These are phyloP conservation scores for Besnoitia besnoiti DNA, from an alignment of 169 alveolate genomes.

Conservation along the genomic window DNA sequence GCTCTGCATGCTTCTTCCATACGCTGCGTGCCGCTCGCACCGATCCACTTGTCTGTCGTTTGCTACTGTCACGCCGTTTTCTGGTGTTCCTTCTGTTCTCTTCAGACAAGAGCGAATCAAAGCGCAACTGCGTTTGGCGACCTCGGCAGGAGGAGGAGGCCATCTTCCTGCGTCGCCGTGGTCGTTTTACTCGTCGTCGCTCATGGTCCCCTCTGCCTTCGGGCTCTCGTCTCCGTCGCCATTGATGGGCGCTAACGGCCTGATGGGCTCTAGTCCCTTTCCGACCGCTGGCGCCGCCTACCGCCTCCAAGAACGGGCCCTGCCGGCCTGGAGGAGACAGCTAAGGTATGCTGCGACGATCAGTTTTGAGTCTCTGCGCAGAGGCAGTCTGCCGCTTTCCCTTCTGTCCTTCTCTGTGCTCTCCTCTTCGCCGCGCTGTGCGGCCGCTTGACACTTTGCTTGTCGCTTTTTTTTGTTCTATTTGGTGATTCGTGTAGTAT, in stretches of 20 bases:
- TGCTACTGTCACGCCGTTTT: neutral
- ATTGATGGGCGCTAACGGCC: neutral
- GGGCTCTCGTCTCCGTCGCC: neutral
- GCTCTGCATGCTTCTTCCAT: neutral
- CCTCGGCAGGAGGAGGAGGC: neutral
- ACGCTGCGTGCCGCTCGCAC: neutral
- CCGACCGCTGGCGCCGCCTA: neutral
- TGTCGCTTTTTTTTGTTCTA: too few species aligned
- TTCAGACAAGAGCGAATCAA: neutral
- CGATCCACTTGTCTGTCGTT: neutral
- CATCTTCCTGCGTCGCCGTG: neutral
- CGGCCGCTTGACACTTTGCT: too few species aligned
- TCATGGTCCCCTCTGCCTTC: neutral
- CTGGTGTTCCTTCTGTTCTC: neutral
- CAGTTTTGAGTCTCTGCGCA: neutral
- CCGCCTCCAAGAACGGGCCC: neutral
- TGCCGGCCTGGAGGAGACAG: neutral
- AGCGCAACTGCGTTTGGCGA: neutral
- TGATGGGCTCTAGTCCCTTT: neutral
- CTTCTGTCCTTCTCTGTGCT: too few species aligned
- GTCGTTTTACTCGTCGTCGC: too few species aligned
- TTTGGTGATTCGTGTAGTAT: too few species aligned
- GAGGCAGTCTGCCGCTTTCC: neutral
- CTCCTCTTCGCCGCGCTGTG: too few species aligned
- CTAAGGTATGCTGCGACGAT: neutral